Conservation (phyloP, 2,329 filamentous ascomycete genomes). For the Teratosphaeria zuluensis region DNA sequence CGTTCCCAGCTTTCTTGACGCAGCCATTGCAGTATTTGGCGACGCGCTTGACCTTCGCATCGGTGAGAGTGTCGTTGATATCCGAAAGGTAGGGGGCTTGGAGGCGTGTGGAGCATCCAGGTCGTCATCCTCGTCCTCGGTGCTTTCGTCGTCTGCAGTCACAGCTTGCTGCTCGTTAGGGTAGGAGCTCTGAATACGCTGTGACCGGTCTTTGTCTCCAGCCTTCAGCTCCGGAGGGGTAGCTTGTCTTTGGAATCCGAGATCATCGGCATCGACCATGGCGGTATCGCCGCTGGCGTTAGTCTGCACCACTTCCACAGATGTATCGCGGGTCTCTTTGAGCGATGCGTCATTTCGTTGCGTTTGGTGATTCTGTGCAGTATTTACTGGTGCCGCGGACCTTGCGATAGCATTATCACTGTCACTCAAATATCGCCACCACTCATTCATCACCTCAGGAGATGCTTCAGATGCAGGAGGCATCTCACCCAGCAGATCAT, state of each 20-base stretch:
- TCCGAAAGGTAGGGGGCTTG: neutral
- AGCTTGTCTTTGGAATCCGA: constrained; percentile 17
- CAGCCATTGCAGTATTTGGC: neutral
- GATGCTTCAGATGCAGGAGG: neutral
- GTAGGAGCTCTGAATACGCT: constrained; percentile 5
- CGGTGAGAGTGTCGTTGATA: neutral
- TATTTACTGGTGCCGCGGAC: neutral
- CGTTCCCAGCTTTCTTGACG: constrained; percentile 7
- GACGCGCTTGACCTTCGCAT: neutral
- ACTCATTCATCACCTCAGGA: constrained; percentile 19
- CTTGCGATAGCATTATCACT: neutral
- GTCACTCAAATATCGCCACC: constrained; percentile 24
- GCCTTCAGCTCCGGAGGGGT: constrained; percentile 15
- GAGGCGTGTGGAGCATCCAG: constrained; percentile 25
- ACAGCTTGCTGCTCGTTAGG: neutral
- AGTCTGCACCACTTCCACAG: constrained; percentile 8
- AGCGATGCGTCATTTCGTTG: neutral
- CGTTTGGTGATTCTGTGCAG: neutral
- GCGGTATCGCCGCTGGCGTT: neutral
- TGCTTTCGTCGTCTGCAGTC: constrained; percentile 24
- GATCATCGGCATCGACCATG: constrained; percentile 5
- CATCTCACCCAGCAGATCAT: constrained; percentile 9
- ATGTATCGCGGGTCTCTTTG: neutral
- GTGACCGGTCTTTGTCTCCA: neutral
- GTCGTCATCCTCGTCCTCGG: constrained; percentile 29